phyloP scores from a whole-genome alignment of 106 monocot genomes.

The Acorus gramineus region DNA sequence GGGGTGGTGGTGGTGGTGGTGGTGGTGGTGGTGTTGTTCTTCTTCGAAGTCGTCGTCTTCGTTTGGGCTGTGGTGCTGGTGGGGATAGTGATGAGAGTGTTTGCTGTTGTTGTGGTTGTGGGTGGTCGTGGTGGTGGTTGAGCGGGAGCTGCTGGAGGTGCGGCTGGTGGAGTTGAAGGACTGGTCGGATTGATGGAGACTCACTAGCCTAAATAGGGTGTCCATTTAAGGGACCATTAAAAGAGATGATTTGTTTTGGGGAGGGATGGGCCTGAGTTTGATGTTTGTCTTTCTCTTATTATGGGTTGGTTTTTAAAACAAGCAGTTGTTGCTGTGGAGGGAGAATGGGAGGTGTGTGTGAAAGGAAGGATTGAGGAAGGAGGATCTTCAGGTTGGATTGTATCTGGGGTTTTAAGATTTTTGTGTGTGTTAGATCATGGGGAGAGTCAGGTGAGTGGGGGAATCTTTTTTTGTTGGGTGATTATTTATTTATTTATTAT shows the following conservation, averaged over 20 bases:
- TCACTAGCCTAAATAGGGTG: constrained; percentile 55
- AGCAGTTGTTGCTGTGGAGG: neutral
- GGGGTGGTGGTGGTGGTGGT: neutral
- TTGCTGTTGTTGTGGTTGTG: neutral
- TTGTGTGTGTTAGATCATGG: neutral
- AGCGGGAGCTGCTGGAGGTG: constrained; percentile 31
- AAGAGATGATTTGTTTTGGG: neutral
- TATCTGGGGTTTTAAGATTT: neutral
- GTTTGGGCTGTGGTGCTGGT: neutral
- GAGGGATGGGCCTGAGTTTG: neutral
- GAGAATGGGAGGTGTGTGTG: no score
- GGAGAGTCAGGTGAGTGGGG: no score
- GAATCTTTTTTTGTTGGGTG: no score
- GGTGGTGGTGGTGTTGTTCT: constrained; percentile 47
- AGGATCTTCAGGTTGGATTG: constrained; percentile 7
- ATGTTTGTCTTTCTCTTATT: neutral
- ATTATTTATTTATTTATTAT: no score
- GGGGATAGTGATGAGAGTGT: constrained; percentile 1
- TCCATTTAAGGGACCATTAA: constrained; percentile 38
- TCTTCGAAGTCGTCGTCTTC: constrained; percentile 16
- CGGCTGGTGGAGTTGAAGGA: constrained; percentile 29
- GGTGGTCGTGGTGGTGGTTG: constrained; percentile 1
- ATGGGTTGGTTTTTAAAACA: constrained; percentile 1
- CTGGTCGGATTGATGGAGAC: constrained; percentile 28
- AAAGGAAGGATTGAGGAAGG: neutral